phyloP scores from a whole-genome alignment of 768 basidiomycete species.

The Suillus hirtellus region DNA sequence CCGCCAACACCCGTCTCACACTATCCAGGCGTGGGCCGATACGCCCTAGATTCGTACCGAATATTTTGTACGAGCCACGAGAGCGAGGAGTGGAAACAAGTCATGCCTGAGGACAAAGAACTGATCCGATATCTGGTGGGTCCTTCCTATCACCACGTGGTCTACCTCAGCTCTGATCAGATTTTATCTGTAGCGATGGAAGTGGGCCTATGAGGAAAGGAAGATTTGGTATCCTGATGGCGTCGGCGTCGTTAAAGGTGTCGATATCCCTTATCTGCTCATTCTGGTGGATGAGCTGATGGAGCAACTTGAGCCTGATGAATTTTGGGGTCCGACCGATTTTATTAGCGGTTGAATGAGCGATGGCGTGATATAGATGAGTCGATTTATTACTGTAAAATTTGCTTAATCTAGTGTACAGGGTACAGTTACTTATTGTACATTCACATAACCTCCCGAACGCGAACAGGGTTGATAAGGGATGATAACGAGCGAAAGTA shows the following conservation, averaged over 20 bases:
- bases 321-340: slow-evolving; percentile 7
- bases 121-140: slow-evolving; percentile 65
- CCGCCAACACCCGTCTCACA: slow-evolving; percentile 53
- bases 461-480: neutral
- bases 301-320: slow-evolving; percentile 7
- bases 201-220: slow-evolving; percentile 61
- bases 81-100: slow-evolving; percentile 56
- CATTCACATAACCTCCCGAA: neutral
- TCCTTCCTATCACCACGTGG: neutral
- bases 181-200: slow-evolving; percentile 56
- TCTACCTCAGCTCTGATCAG: neutral
- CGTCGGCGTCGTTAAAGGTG: slow-evolving; percentile 40
- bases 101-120: slow-evolving; percentile 69
- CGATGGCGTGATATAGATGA: neutral
- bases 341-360: slow-evolving; percentile 3
- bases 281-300: slow-evolving; percentile 42
- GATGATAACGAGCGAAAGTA: slow-evolving; percentile 6
- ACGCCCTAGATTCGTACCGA: slow-evolving; percentile 75
- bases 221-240: slow-evolving; percentile 49
- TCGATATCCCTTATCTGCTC: slow-evolving; percentile 40
- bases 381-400: neutral
- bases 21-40: slow-evolving; percentile 65
- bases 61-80: slow-evolving; percentile 52
- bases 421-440: neutral
- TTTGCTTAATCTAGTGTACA: slow-evolving; percentile 1